These are phyloP conservation scores for Hibiscus syriacus DNA, from an alignment of 345 rosid species.

Conservation along the genomic window DNA sequence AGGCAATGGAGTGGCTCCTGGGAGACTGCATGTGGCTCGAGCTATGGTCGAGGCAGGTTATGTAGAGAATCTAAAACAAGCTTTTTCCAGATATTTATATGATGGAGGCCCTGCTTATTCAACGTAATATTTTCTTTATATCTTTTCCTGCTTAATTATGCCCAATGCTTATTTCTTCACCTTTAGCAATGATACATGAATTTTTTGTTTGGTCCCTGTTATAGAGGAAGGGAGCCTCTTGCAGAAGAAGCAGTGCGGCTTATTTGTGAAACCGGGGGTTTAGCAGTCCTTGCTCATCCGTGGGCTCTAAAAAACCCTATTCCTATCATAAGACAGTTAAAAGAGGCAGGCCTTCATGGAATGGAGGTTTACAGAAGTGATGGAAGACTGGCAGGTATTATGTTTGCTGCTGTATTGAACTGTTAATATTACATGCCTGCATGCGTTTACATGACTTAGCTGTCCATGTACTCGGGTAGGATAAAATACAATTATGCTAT, in stretches of 20 bases:
- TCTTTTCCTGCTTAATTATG: not conserved
- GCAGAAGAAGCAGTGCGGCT: slow-evolving; percentile 71
- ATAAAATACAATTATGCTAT: not conserved
- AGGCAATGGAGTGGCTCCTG: slow-evolving; percentile 90
- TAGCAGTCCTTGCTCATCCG: slow-evolving; percentile 97
- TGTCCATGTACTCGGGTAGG: not conserved
- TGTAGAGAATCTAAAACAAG: slow-evolving; percentile 80
- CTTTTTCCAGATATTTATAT: slow-evolving; percentile 69
- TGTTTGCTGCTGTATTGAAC: not conserved
- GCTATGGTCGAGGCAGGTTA: slow-evolving; percentile 93
- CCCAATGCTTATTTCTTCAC: not conserved
- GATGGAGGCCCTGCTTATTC: slow-evolving; percentile 97
- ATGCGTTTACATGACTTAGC: no score
- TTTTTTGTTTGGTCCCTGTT: slow-evolving; percentile 8
- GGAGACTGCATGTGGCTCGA: slow-evolving; percentile 89
- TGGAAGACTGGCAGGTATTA: slow-evolving; percentile 64
- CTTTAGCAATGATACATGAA: not conserved
- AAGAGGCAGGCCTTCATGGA: slow-evolving; percentile 86
- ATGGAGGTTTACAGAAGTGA: slow-evolving; percentile 85
- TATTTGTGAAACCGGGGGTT: slow-evolving; percentile 71
- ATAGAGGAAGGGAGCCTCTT: slow-evolving; percentile 84
- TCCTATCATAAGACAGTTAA: slow-evolving; percentile 49
- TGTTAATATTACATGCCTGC: no score
- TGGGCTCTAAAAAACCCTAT: slow-evolving; percentile 86
- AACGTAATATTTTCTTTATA: slow-evolving; percentile 33